Evolutionary conservation across 495 filamentous ascomycete species (phyloP).

Genomic region (Penicillium turbatum): DNA sequence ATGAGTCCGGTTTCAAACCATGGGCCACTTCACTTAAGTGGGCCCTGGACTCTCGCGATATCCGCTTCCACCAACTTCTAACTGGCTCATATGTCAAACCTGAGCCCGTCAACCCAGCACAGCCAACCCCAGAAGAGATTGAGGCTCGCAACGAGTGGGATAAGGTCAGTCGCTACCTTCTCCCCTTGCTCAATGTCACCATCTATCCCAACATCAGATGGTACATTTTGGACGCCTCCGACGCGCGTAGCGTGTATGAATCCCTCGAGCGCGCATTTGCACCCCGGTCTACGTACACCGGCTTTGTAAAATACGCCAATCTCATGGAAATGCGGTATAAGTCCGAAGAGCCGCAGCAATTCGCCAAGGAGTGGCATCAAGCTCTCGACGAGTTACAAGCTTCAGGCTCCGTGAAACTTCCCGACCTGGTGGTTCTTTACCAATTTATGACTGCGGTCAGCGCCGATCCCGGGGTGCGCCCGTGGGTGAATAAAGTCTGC

Average conservation of each 20-base stretch:
- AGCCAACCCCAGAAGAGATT: background rate
- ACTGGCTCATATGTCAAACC: background rate
- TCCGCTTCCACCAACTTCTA: background rate
- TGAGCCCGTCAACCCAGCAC: background rate
- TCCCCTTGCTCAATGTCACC: background rate
- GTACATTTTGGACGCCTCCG: background rate
- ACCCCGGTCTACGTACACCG: background rate
- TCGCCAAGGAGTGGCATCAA: too few relatives aligned
- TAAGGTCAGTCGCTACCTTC: background rate
- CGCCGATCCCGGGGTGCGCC: too few relatives aligned
- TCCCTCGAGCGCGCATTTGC: background rate
- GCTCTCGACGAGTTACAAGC: too few relatives aligned
- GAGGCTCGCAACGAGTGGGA: background rate
- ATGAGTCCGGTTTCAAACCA: background rate
- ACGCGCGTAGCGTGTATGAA: background rate
- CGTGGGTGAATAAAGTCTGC: too few relatives aligned
- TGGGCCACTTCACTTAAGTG: background rate
- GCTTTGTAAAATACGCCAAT: background rate
- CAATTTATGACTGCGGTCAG: too few relatives aligned
- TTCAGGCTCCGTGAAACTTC: too few relatives aligned
- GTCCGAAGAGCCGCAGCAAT: too few relatives aligned
- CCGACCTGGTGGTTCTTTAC: too few relatives aligned
- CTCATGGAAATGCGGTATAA: too few relatives aligned
- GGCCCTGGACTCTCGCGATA: background rate
- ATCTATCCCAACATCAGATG: background rate